These are phyloP conservation scores for Jaltomata sinuosa DNA, from an alignment of 257 asterid genomes.

Conservation along the genomic window DNA sequence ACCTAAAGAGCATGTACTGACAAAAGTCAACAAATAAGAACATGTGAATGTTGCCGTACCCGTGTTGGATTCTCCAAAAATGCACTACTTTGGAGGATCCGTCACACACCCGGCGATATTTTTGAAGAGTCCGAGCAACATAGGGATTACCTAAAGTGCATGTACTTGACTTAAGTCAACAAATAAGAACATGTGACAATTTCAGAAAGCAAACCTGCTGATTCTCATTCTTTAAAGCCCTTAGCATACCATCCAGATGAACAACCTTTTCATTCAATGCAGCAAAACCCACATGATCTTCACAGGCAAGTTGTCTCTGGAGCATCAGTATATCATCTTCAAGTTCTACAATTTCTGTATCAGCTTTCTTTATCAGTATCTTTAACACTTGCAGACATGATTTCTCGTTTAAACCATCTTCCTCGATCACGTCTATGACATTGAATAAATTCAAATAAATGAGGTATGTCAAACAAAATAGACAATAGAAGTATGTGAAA, in stretches of 20 bases:
- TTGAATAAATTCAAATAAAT: not conserved
- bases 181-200: not conserved
- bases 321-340: not conserved
- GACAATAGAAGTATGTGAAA: not conserved
- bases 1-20: not conserved
- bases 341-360: not conserved
- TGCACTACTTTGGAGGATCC: not conserved
- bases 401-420: not conserved
- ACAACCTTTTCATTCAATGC: not conserved
- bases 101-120: not conserved
- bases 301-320: not conserved
- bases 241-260: not conserved
- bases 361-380: not conserved
- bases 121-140: not conserved
- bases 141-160: not conserved
- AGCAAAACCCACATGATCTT: not conserved
- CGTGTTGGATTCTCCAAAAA: not conserved
- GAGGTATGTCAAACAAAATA: not conserved
- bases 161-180: not conserved
- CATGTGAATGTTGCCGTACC: not conserved
- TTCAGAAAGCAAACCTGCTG: not conserved
- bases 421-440: conserved; percentile 7
- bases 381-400: conserved; percentile 3
- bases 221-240: not conserved
- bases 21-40: not conserved